Evolutionary conservation across 371 early-diverging fungal species (phyloP), one percentile per base, ranked within the genome.

Genomic region (Capillidium rhysosporum): DNA sequence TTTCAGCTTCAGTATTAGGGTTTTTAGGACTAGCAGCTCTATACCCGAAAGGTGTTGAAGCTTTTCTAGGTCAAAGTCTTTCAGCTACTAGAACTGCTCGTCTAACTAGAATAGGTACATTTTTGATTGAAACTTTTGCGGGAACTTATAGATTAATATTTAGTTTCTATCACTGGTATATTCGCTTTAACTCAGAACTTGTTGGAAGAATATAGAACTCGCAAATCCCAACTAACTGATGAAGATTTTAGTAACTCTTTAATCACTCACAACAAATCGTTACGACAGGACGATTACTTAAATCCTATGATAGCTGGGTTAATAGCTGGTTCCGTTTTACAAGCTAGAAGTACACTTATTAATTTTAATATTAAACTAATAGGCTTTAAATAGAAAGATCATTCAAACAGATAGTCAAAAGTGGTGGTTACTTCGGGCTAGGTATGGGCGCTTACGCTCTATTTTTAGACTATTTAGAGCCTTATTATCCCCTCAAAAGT

Each of bases 361-460:
- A 14, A 14, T 14, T 16, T 16, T 43, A 7, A 18, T 18, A 18
- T 43, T 43, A 18, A 30, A 62, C 60, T 44, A 62, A 60, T 0
- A 60, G 49, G 28, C 60, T 60, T 52, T 65, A 67, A 20, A 69
- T 51, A 51, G 51, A 38, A n/a, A 20, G 51, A 23, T 29, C 38
- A 31, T n/a, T 51, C 20, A 20, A 12, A 5, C 28, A 28, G 4
- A 18, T 38, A 21, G 4, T 51, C 5, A 51, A 51, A 51, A 31
- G 51, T 39, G 14, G 18, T 30, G 40, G 51, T 9, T 51, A 16
- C 28, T 51, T 51, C 24, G 16, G 34, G 4, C 9, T 51, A 12
- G 51, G 51, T 7, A 51, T 51, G 51, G 40, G 51, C 4, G 20
- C 28, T 4, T 51, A 51, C 21, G 20, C 34, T 18, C 14, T 51